A percentile compares a stretch with the other conserved stretches of the same genome.
Evolutionary conservation across 257 asterid genomes (phyloP).

Genomic region (Solanum sejunctum): DNA sequence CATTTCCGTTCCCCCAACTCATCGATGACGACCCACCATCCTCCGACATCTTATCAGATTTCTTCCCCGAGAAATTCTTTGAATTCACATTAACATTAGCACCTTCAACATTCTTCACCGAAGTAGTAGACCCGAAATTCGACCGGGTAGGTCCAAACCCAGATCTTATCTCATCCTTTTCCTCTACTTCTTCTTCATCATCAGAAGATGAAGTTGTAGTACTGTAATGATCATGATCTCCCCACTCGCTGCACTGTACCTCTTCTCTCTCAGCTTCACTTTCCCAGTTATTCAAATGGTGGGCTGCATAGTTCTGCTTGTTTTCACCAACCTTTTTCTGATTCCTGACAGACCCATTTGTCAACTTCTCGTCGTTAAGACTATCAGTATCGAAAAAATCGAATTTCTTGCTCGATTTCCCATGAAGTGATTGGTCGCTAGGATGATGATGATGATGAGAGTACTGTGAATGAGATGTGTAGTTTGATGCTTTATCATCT

Average conservation of each 20-base stretch:
- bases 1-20: constrained; percentile 64
- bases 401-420: constrained; percentile 13
- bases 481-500: constrained; percentile 28
- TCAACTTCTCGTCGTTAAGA: constrained; percentile 42
- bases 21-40: constrained; percentile 56
- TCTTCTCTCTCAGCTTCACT: constrained; percentile 75
- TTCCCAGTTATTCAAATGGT: constrained; percentile 6
- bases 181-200: constrained; percentile 29
- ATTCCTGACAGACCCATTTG: constrained; percentile 10
- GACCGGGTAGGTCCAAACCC: constrained; percentile 45
- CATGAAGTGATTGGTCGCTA: neutral
- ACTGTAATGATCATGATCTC: constrained; percentile 65
- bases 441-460: constrained; percentile 16
- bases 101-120: constrained; percentile 25
- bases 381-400: constrained; percentile 13
- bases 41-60: constrained; percentile 38
- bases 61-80: constrained; percentile 18
- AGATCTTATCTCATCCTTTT: constrained; percentile 32
- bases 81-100: constrained; percentile 8
- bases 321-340: neutral
- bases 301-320: constrained; percentile 8
- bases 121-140: constrained; percentile 22
- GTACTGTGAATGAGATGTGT: constrained; percentile 17
- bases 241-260: constrained; percentile 96
- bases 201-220: constrained; percentile 42